Evolutionary conservation across 192 early-diverging fungal species (phyloP), one percentile per base, ranked within the genome.

Genomic region (Dispira simplex): DNA sequence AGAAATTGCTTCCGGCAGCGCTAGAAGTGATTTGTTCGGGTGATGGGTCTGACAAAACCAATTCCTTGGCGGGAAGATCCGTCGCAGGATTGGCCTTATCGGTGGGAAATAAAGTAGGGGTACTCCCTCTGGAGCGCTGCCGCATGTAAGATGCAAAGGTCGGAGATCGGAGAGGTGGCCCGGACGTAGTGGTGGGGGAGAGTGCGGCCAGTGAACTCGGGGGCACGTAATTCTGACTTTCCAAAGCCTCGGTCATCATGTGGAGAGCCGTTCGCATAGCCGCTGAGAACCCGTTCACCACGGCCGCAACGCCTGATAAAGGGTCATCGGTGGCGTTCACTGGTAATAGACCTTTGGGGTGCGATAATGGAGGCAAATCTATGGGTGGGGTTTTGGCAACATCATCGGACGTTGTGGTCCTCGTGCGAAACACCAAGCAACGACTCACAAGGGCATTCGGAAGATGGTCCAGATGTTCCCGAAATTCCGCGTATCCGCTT

Each of bases 381-480:
- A 3, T 28, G 54, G 20, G 54, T 21, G 54, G 2, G 8, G 54
- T 2, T 2, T 69, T 68, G 1, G 66, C 59, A 4, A 63, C 68
- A 39, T 74, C 68, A 1, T 70, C 75, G 13, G 66, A 53, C n/a
- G 70, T 51, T 28, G 71, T 64, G 8, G 48, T 44, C 18, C 32
- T 60, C 3, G 65, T 66, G 47, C 71, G 69, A 26, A 72, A 74
- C 11, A 68, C 75, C 63, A 73, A 27, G 57, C 75, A 77, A 27
- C 64, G 66, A 49, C 65, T 67, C 11, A 67, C 75, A 1, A 77
- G 70, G 0, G 73, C 75, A 46, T 70, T 74, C 3, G 68, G 67
- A 20, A 68, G 62, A 11, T 28, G 62, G 47, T 66, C 59, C 48
- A 73, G 49, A 4, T 63, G 59, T 11, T 53, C 63, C 12, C 64